Conservation (phyloP, 1,284 basidiomycete genomes). For the Ceratobasidium sp. region DNA sequence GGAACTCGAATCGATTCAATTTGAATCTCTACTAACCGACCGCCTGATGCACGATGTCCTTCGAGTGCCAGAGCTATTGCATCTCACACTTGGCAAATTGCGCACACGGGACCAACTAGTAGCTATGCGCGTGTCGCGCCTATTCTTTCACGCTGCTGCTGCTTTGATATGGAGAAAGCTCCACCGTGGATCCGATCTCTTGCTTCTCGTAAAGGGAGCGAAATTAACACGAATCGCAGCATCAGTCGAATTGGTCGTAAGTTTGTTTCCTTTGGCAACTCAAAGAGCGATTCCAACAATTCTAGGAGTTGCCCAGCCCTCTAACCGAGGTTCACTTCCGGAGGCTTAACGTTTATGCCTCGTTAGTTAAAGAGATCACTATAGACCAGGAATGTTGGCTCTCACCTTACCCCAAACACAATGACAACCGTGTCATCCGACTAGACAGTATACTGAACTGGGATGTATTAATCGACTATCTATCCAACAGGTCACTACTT, state of each 20-base stretch:
- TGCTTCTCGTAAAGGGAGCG: background rate
- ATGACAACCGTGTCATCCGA: background rate
- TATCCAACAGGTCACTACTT: background rate
- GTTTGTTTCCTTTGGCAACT: background rate
- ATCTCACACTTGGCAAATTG: background rate
- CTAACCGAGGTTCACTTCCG: background rate
- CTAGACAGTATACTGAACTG: background rate
- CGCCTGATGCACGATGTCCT: conserved; percentile 46
- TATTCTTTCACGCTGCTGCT: background rate
- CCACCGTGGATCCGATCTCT: background rate
- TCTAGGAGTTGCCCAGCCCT: background rate
- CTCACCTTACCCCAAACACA: background rate
- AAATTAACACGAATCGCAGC: background rate
- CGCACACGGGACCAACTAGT: background rate
- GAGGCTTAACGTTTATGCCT: background rate
- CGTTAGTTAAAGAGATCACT: background rate
- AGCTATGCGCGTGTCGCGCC: background rate
- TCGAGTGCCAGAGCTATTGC: background rate
- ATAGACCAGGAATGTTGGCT: background rate
- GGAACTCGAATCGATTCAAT: too few relatives aligned
- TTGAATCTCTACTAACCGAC: conserved; percentile 50
- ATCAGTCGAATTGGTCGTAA: background rate
- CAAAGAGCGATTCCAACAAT: background rate
- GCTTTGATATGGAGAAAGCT: background rate
- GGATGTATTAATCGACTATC: background rate